Evolutionary conservation across 768 basidiomycete species (phyloP).

Genomic region (Podaxis sp.): DNA sequence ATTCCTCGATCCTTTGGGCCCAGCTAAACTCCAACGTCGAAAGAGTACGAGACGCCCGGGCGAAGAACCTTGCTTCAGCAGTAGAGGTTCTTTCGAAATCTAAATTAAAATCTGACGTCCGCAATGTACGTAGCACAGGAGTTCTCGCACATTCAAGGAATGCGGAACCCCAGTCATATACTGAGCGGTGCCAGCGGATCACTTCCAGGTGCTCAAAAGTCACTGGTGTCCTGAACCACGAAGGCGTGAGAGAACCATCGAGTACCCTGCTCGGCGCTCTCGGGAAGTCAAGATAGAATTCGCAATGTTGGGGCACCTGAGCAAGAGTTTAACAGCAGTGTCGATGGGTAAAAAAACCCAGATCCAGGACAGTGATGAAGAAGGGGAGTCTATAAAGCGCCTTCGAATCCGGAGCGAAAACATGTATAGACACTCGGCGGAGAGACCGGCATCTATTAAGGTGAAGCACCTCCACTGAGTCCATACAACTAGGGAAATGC

Average conservation of each 20-base stretch:
- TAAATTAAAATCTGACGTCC: not conserved
- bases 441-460: not conserved
- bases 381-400: not conserved
- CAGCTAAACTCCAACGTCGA: too few relatives aligned
- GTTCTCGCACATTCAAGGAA: not conserved
- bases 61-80: not conserved
- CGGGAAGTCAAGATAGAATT: not conserved
- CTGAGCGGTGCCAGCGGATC: not conserved
- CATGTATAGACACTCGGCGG: not conserved
- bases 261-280: not conserved
- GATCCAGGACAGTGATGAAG: not conserved
- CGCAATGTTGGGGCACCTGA: not conserved
- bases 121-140: not conserved
- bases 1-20: too few relatives aligned
- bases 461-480: not conserved
- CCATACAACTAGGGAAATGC: too few relatives aligned
- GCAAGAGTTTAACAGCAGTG: not conserved
- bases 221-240: not conserved
- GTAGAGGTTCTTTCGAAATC: not conserved
- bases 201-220: not conserved
- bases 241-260: not conserved
- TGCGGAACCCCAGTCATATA: not conserved
- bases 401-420: not conserved
- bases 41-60: too few relatives aligned
- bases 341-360: not conserved